Conservation (phyloP, 2,329 filamentous ascomycete species). For the Penicillium crustosum region DNA sequence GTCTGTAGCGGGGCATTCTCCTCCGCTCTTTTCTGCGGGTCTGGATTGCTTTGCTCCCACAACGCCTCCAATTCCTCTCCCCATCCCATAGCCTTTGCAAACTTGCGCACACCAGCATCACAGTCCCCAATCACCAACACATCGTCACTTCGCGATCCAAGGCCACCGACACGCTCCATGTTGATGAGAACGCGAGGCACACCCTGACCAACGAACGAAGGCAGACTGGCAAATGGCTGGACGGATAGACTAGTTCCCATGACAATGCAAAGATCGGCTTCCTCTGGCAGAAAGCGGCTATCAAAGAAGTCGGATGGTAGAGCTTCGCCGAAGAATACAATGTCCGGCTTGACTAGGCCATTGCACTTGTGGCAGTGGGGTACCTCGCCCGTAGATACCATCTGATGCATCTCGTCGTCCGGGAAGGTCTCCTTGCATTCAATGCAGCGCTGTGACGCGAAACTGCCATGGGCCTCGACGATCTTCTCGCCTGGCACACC, state of each 20-base stretch:
- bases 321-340: constrained; percentile 87
- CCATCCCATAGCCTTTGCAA: constrained; percentile 84
- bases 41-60: constrained; percentile 69
- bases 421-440: constrained; percentile 76
- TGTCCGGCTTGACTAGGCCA: constrained; percentile 87
- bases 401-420: constrained; percentile 68
- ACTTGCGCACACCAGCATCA: constrained; percentile 73
- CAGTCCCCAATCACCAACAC: constrained; percentile 81
- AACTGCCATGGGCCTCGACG: constrained; percentile 92
- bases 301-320: constrained; percentile 66
- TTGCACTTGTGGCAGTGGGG: constrained; percentile 70
- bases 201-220: constrained; percentile 59
- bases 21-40: constrained; percentile 54
- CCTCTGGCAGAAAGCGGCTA: constrained; percentile 54
- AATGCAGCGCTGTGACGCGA: constrained; percentile 86
- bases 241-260: constrained; percentile 88
- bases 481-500: constrained; percentile 80
- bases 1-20: constrained; percentile 41
- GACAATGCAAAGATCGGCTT: constrained; percentile 76
- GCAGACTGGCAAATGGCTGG: constrained; percentile 83
- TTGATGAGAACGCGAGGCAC: constrained; percentile 85
- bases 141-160: constrained; percentile 79
- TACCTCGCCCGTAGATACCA: constrained; percentile 66
- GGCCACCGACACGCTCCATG: constrained; percentile 73
- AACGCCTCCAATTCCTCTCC: constrained; percentile 72